Evolutionary conservation across 345 rosid species (phyloP), one percentile per base, ranked within the genome.

Genomic region (Lumnitzera littorea): DNA sequence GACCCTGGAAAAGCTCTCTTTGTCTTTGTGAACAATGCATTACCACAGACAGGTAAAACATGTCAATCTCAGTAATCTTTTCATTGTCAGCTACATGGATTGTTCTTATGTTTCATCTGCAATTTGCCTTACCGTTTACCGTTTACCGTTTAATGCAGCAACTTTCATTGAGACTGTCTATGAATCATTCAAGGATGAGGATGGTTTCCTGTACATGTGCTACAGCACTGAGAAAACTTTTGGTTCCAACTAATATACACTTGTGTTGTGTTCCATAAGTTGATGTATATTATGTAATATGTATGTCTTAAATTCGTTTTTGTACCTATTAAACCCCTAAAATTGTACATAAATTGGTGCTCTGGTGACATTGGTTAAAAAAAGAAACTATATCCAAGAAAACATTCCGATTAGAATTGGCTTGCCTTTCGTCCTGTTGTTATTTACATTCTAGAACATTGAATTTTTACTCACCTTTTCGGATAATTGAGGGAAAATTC

Each of bases 191-290:
- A 91, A 83, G 80, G 98, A 89, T 0, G 88, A 85, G 50, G 95
- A 91, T 68, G 98, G 96, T 11, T 91, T 87, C 65, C 81, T 89
- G 43, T 91, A 91, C 70, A 76, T 89, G 96, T 78, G 86, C 61
- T 89, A 86, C 80, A 84, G 96, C 82, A 84, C 83, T 48, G 94
- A 89, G 81, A 84, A 89, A 63, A 84, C 96, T 48, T 89, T 86
- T 11, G 85, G 89, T 65, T 68, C 50, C 46, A 61, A 56, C 24
- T 20, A 20, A 61, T 59, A 16, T 41, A 48, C 57, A 58, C 51
- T 54, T 15, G 10, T 13, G 48, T 12, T 48, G 63, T 60, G 17
- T 15, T 12, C 56, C 10, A 3, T 67, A 47, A 64, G 46, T 63
- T 60, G 64, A 27, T 27, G 3, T 27, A 27, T 27, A 27, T 27